Conservation (phyloP, 2,329 filamentous ascomycete genomes). For the Pyricularia pennisetigena region DNA sequence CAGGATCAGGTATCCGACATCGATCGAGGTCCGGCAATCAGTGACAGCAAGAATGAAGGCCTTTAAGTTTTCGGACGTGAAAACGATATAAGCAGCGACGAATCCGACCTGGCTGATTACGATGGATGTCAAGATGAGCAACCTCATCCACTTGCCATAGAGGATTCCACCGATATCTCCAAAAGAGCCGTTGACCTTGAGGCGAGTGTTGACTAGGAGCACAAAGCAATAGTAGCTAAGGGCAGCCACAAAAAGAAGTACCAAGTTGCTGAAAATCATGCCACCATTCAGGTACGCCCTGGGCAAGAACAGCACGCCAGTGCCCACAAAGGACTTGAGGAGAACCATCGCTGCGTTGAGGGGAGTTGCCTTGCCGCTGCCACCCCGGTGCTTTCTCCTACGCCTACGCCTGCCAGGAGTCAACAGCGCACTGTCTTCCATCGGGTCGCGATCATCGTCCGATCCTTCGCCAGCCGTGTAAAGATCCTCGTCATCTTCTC, state of each 20-base stretch:
- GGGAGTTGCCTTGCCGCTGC: slow-evolving; percentile 66
- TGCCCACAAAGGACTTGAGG: slow-evolving; percentile 96
- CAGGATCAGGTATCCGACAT: slow-evolving; percentile 82
- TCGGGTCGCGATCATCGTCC: slow-evolving; percentile 65
- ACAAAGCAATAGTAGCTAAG: slow-evolving; percentile 98
- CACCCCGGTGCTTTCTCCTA: slow-evolving; percentile 64
- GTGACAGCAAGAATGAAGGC: slow-evolving; percentile 90
- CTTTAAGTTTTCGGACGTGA: slow-evolving; percentile 90
- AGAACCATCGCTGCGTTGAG: slow-evolving; percentile 75
- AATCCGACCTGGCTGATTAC: slow-evolving; percentile 95
- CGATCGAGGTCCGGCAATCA: slow-evolving; percentile 74
- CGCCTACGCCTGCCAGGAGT: slow-evolving; percentile 65
- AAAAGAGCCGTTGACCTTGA: slow-evolving; percentile 87
- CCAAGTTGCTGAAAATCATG: slow-evolving; percentile 91
- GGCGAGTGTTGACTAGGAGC: slow-evolving; percentile 74
- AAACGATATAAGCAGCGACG: slow-evolving; percentile 91
- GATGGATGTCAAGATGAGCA: slow-evolving; percentile 79
- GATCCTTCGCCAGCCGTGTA: slow-evolving; percentile 33
- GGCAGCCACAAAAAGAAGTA: slow-evolving; percentile 74
- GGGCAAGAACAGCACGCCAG: slow-evolving; percentile 86
- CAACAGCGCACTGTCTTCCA: slow-evolving; percentile 78
- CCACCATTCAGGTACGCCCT: slow-evolving; percentile 92
- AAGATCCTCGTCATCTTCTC: slow-evolving; percentile 48
- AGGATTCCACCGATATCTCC: slow-evolving; percentile 91
- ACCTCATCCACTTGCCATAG: slow-evolving; percentile 85